A percentile compares a stretch with the other conserved stretches of the same genome.
Conservation (phyloP, 225 moss, liverwort and hornwort genomes). For the Sphagnum contortum region DNA sequence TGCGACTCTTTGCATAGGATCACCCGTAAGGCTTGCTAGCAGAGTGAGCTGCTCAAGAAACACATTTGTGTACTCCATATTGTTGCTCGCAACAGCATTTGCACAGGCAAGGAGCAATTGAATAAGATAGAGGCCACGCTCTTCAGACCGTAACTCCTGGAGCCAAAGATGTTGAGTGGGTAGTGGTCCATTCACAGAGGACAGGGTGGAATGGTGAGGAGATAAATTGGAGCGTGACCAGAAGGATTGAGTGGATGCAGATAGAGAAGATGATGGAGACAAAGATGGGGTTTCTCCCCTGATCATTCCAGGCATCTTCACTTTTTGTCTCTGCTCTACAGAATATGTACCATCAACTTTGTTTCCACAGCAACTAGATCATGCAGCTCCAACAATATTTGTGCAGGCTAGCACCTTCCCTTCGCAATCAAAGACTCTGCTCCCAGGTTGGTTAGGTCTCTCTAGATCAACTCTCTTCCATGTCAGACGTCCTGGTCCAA, state of each 20-base stretch:
- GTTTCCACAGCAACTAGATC: too few relatives aligned
- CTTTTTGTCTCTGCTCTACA: too few relatives aligned
- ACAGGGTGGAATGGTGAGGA: constrained; percentile 53
- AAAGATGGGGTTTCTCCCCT: constrained; percentile 55
- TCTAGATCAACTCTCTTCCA: too few relatives aligned
- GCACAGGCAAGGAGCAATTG: constrained; percentile 65
- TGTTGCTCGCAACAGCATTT: constrained; percentile 54
- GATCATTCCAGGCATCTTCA: constrained; percentile 82
- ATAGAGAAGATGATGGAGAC: constrained; percentile 56
- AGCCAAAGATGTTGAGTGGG: constrained; percentile 26
- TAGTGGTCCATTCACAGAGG: constrained; percentile 29
- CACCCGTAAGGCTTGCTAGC: constrained; percentile 63
- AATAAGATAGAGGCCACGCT: constrained; percentile 63
- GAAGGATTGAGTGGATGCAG: constrained; percentile 49
- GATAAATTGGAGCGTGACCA: constrained; percentile 43
- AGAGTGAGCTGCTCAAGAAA: constrained; percentile 72
- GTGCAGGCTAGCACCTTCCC: too few relatives aligned
- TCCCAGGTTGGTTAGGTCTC: too few relatives aligned
- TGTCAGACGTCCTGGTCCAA: too few relatives aligned
- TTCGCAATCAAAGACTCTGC: too few relatives aligned
- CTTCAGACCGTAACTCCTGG: constrained; percentile 74
- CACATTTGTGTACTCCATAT: constrained; percentile 68
- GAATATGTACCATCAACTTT: too few relatives aligned
- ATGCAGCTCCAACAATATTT: too few relatives aligned
- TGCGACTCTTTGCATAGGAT: constrained; percentile 81